Conservation (phyloP, 208 protist genomes). For the Histomonas meleagridis region DNA sequence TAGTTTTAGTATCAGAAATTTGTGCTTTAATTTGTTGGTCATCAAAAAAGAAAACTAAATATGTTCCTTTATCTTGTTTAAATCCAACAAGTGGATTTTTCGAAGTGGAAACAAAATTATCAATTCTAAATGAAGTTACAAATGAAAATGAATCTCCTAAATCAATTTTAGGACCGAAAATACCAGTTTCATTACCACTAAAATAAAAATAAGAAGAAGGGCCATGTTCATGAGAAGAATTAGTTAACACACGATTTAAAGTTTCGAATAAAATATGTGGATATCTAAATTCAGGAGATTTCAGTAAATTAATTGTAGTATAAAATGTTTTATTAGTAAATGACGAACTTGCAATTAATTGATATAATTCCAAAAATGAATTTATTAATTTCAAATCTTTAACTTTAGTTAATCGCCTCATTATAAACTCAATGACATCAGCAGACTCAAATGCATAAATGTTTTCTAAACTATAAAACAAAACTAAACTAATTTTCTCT, state of each 20-base stretch:
- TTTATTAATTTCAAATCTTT: background rate
- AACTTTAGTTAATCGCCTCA: background rate
- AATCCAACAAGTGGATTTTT: background rate
- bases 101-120: background rate
- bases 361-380: background rate
- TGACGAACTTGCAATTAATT: background rate
- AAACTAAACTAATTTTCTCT: background rate
- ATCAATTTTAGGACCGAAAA: background rate
- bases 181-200: background rate
- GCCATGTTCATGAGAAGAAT: background rate
- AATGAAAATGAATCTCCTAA: background rate
- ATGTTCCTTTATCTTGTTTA: background rate
- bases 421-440: background rate
- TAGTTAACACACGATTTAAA: background rate
- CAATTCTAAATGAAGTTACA: background rate
- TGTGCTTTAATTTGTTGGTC: background rate
- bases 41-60: background rate
- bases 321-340: background rate
- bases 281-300: background rate
- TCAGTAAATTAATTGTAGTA: background rate
- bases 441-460: background rate
- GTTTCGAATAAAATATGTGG: background rate
- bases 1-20: background rate
- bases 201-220: background rate
- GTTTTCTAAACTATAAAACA: background rate